These are phyloP conservation scores for Neurospora hispaniola DNA, from an alignment of 495 filamentous ascomycete genomes.

Conservation along the genomic window DNA sequence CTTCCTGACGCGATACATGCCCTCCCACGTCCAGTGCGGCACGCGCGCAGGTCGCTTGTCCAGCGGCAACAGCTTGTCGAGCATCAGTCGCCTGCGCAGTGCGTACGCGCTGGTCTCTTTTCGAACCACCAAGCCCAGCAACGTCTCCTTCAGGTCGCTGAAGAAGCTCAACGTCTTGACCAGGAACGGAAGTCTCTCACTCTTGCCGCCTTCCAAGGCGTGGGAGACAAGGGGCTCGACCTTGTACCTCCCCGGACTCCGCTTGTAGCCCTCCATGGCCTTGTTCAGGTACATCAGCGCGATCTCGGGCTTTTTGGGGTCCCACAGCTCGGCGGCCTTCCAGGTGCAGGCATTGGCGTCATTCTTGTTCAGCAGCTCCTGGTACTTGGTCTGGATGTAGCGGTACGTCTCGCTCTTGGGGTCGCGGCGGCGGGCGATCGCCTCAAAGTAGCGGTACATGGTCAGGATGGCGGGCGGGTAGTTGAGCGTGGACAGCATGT, in stretches of 20 bases:
- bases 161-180: not conserved
- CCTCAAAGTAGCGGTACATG: constrained; percentile 1
- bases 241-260: not conserved
- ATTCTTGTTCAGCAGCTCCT: not conserved
- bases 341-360: constrained; percentile 15
- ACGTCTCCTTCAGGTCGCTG: not conserved
- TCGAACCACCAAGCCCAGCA: not conserved
- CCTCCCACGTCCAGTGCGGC: constrained; percentile 25
- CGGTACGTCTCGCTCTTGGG: not conserved
- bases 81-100: not conserved
- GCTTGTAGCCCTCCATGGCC: constrained; percentile 10
- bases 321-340: constrained; percentile 5
- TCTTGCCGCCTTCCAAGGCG: not conserved
- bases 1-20: constrained; percentile 14
- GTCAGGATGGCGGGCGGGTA: constrained; percentile 19
- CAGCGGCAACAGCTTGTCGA: not conserved
- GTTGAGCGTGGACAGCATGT: constrained; percentile 11
- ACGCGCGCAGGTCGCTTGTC: not conserved
- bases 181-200: not conserved
- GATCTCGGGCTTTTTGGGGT: not conserved
- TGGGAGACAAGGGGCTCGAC: not conserved
- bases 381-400: constrained; percentile 2
- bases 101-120: not conserved
- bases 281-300: constrained; percentile 12
- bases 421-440: not conserved